phyloP scores from a whole-genome alignment of 768 basidiomycete species.

The Calocybe gangraenosa region DNA sequence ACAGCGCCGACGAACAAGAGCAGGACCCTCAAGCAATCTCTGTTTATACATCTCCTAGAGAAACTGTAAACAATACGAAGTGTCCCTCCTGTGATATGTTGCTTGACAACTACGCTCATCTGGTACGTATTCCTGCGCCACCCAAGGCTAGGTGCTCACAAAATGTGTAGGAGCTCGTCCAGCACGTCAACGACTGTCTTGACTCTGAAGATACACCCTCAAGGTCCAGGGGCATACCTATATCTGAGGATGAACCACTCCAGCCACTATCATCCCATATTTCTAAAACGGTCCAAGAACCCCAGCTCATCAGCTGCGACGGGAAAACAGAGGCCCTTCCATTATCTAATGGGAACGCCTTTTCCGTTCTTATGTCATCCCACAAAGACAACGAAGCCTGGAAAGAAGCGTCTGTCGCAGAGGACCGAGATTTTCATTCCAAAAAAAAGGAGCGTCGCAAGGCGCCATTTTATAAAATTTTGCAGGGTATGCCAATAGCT shows the following conservation, averaged over 20 bases:
- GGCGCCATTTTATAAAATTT: constrained; percentile 93
- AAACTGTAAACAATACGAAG: constrained; percentile 8
- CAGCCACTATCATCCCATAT: constrained; percentile 10
- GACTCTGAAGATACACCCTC: constrained; percentile 18
- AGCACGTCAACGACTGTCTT: constrained; percentile 58
- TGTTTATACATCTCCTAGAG: constrained; percentile 2
- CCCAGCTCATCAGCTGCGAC: constrained; percentile 15
- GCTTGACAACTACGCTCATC: constrained; percentile 11
- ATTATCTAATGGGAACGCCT: constrained; percentile 35
- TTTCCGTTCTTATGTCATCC: constrained; percentile 88
- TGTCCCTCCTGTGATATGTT: constrained; percentile 27
- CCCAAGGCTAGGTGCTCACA: background rate
- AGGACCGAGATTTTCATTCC: constrained; percentile 42
- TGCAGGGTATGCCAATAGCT: constrained; percentile 96
- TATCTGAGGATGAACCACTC: constrained; percentile 1
- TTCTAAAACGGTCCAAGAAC: constrained; percentile 13
- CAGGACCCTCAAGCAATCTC: constrained; percentile 21
- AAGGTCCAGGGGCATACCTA: background rate
- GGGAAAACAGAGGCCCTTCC: constrained; percentile 14
- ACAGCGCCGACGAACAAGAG: constrained; percentile 19
- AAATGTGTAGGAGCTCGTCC: constrained; percentile 37
- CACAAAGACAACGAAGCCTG: constrained; percentile 78
- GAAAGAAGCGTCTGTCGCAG: constrained; percentile 67
- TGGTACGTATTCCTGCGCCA: constrained; percentile 9
- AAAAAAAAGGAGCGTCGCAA: constrained; percentile 53